Conservation (phyloP, 345 rosid species). For the Heritiera fomes region DNA sequence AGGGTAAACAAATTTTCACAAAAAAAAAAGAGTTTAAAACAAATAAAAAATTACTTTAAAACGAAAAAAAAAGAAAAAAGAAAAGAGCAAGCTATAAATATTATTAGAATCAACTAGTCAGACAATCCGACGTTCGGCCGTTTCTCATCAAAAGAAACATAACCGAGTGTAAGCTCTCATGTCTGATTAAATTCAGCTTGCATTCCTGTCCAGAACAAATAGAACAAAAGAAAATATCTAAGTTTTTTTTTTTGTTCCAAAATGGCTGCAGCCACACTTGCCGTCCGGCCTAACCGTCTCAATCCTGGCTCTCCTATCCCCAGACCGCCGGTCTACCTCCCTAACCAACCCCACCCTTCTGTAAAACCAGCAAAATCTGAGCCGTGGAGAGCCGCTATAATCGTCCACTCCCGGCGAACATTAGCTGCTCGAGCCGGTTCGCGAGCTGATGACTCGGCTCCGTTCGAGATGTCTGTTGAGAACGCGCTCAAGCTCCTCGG, state of each 20-base stretch:
- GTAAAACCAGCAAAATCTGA: constrained; percentile 32
- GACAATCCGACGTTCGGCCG: constrained; percentile 6
- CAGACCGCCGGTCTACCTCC: constrained; percentile 27
- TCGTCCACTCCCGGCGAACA: constrained; percentile 39
- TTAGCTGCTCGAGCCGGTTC: constrained; percentile 55
- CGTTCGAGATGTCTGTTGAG: constrained; percentile 94
- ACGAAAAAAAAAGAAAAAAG: no score
- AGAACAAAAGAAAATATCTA: neutral
- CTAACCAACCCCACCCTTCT: constrained; percentile 16
- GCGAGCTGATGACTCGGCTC: constrained; percentile 84
- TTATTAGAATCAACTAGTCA: neutral
- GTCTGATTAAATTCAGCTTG: neutral
- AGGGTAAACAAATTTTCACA: no score
- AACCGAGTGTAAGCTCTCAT: neutral
- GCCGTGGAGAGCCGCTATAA: constrained; percentile 44
- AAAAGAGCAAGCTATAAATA: no score
- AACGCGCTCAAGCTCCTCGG: constrained; percentile 93
- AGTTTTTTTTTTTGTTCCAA: neutral
- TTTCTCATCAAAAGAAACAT: neutral
- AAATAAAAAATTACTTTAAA: no score
- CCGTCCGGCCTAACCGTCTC: constrained; percentile 69
- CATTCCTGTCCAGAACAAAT: neutral
- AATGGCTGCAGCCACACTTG: constrained; percentile 79
- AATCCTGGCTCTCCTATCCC: constrained; percentile 43
- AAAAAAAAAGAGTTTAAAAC: no score